phyloP scores from a whole-genome alignment of 306 rosid species.

The Rosa chinensis region DNA sequence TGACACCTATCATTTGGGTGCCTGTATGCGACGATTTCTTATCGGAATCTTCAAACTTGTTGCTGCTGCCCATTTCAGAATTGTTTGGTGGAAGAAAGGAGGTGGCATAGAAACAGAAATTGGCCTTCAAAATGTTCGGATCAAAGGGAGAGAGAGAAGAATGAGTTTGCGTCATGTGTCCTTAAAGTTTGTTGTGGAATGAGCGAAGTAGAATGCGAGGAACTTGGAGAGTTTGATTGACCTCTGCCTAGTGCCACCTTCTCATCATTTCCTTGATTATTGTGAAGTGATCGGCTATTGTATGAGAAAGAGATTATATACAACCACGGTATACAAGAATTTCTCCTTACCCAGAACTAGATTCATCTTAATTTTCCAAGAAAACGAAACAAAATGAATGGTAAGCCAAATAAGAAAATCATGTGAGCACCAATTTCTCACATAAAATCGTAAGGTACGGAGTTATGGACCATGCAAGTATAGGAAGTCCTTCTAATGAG shows the following conservation, averaged over 20 bases:
- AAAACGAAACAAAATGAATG: too few relatives aligned
- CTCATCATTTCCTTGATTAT: not conserved
- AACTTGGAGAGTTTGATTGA: slow-evolving; percentile 25
- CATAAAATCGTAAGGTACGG: too few relatives aligned
- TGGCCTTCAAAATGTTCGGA: slow-evolving; percentile 47
- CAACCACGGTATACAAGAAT: too few relatives aligned
- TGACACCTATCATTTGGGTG: slow-evolving; percentile 29
- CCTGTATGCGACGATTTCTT: slow-evolving; percentile 22
- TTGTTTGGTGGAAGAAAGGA: slow-evolving; percentile 22
- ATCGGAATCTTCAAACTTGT: slow-evolving; percentile 27
- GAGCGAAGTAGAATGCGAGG: slow-evolving; percentile 45
- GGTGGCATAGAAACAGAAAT: slow-evolving; percentile 17
- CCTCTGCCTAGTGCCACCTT: slow-evolving; percentile 4
- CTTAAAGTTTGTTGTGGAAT: slow-evolving; percentile 29
- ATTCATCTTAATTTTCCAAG: too few relatives aligned
- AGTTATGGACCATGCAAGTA: too few relatives aligned
- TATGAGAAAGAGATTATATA: not conserved
- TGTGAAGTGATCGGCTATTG: not conserved
- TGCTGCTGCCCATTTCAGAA: slow-evolving; percentile 19
- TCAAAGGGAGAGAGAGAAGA: slow-evolving; percentile 25
- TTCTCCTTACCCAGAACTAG: too few relatives aligned
- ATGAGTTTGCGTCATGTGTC: slow-evolving; percentile 15
- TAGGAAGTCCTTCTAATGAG: too few relatives aligned
- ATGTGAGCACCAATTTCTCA: too few relatives aligned
- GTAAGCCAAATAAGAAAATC: too few relatives aligned